A percentile compares a stretch with the other conserved stretches of the same genome.
phyloP scores from a whole-genome alignment of 441 rosid species.

The Jatropha podagrica region DNA sequence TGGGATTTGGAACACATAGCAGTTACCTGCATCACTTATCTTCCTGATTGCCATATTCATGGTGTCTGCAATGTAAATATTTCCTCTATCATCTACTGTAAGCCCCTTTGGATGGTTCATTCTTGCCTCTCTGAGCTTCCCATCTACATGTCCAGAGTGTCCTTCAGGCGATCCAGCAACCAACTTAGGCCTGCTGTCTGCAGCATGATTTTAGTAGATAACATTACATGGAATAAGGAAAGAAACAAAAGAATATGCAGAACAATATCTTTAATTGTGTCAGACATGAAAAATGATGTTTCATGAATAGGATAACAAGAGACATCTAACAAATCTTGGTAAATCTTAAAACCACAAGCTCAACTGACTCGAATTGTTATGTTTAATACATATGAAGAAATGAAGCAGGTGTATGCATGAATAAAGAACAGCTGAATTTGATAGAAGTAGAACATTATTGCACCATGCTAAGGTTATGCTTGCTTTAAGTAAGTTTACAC shows the following conservation, averaged over 20 bases:
- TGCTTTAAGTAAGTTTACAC: neutral
- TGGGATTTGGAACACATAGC: neutral
- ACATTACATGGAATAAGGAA: neutral
- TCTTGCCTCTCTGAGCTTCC: constrained; percentile 73
- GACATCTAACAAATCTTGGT: neutral
- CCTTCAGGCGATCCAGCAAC: constrained; percentile 91
- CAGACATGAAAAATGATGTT: neutral
- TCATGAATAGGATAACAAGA: neutral
- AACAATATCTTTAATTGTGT: neutral
- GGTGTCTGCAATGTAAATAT: constrained; percentile 89
- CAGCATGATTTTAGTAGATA: constrained; percentile 25
- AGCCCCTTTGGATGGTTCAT: constrained; percentile 91
- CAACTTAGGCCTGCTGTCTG: constrained; percentile 88
- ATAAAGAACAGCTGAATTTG: neutral
- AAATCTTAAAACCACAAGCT: constrained; percentile 4
- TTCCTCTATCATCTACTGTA: constrained; percentile 82
- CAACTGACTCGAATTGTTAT: neutral
- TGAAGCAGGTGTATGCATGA: neutral
- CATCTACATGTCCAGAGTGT: constrained; percentile 82
- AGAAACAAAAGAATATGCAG: neutral
- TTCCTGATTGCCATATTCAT: constrained; percentile 94
- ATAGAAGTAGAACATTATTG: neutral
- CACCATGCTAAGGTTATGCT: neutral
- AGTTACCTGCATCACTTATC: constrained; percentile 80
- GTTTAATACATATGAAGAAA: neutral